These are phyloP conservation scores for Peniophora sp. DNA, from an alignment of 1,284 basidiomycete species.

Conservation along the genomic window DNA sequence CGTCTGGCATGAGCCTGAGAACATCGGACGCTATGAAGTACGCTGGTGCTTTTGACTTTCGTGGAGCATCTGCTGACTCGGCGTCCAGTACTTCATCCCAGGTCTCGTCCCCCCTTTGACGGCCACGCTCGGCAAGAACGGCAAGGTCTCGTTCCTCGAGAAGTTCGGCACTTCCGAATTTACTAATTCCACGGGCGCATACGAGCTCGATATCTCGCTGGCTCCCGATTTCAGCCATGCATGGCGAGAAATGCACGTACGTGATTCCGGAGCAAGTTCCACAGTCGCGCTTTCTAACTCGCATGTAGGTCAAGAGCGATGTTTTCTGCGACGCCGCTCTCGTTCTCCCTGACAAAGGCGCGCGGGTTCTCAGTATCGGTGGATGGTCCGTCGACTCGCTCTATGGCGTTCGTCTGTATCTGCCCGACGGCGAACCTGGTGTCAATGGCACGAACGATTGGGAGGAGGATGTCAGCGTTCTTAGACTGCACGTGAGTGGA, in stretches of 20 bases:
- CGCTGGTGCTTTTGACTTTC: constrained; percentile 9
- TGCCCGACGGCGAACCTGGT: constrained; percentile 48
- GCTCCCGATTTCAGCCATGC: constrained; percentile 42
- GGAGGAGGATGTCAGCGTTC: constrained; percentile 49
- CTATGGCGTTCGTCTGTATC: constrained; percentile 59
- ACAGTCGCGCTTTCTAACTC: no score
- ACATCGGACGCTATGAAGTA: constrained; percentile 62
- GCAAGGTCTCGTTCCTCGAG: constrained; percentile 72
- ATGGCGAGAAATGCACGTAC: constrained; percentile 40
- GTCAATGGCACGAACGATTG: constrained; percentile 61
- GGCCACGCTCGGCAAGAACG: constrained; percentile 67
- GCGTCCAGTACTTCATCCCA: constrained; percentile 44
- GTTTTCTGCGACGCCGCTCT: constrained; percentile 73
- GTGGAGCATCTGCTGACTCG: not conserved
- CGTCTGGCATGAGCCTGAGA: constrained; percentile 53
- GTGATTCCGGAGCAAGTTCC: no score
- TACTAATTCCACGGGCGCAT: constrained; percentile 65
- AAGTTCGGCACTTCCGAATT: constrained; percentile 48
- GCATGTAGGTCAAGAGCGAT: constrained; percentile 64
- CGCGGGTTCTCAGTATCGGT: constrained; percentile 61
- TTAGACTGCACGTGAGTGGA: constrained; percentile 40
- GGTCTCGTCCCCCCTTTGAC: constrained; percentile 66
- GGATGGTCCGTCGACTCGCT: constrained; percentile 60
- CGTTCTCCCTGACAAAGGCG: constrained; percentile 65
- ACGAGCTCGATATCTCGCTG: constrained; percentile 62